Percentiles rank a stretch among this genome's conserved stretches.
These are phyloP conservation scores for Candida sp. DNA, from an alignment of 1,139 yeast genomes.

Conservation along the genomic window DNA sequence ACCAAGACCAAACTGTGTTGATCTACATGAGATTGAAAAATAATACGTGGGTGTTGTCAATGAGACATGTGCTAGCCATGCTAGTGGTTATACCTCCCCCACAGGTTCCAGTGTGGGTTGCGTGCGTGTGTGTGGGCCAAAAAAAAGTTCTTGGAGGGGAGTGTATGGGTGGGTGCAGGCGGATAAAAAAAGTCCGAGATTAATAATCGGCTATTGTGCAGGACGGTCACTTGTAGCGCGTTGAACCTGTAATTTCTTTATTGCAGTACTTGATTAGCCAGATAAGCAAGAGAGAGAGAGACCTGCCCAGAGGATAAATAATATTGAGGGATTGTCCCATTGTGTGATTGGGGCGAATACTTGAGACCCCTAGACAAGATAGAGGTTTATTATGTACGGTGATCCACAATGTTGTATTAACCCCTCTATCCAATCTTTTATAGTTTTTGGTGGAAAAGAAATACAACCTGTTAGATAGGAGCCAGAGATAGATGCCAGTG, in stretches of 20 bases:
- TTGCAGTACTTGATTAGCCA: too few species aligned
- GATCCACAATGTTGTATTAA: too few species aligned
- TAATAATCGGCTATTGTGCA: not conserved
- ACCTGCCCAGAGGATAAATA: too few species aligned
- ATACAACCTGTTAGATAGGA: not conserved
- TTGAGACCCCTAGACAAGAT: not conserved
- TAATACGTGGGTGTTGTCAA: not conserved
- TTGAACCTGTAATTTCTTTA: too few species aligned
- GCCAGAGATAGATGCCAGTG: too few species aligned
- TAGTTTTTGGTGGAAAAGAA: not conserved
- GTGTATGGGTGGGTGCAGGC: not conserved
- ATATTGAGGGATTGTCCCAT: too few species aligned
- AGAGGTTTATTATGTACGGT: not conserved
- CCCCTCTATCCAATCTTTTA: too few species aligned
- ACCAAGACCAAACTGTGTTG: not conserved
- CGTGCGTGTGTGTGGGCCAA: not conserved
- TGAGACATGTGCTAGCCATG: not conserved
- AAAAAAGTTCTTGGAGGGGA: not conserved
- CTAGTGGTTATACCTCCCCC: too few species aligned
- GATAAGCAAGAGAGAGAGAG: not conserved
- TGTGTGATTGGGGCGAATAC: not conserved
- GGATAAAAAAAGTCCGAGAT: constrained; percentile 1
- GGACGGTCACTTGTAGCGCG: not conserved
- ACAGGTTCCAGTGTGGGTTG: not conserved
- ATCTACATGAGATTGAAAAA: not conserved